Conservation (phyloP, 208 protist genomes). For the Trypanosoma platydactyli region DNA sequence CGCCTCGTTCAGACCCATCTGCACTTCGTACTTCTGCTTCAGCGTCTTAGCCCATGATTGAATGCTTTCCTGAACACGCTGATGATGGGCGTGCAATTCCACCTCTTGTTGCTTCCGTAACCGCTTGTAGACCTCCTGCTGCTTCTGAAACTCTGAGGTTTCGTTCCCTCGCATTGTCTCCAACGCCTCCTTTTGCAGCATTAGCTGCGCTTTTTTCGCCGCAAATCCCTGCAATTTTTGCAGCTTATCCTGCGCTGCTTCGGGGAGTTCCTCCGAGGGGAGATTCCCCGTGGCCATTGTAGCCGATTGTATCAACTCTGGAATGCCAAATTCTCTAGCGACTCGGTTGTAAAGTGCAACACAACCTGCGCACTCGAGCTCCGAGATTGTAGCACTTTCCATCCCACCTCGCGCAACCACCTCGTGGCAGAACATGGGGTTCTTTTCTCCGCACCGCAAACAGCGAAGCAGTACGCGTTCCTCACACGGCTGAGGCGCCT, state of each 20-base stretch:
- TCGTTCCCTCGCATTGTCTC: slow-evolving; percentile 43
- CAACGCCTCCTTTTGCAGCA: slow-evolving; percentile 75
- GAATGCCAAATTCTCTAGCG: slow-evolving; percentile 51
- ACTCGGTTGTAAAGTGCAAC: slow-evolving; percentile 81
- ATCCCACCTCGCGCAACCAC: slow-evolving; percentile 37
- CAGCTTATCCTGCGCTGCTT: slow-evolving; percentile 56
- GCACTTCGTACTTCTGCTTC: slow-evolving; percentile 50
- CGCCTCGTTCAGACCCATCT: slow-evolving; percentile 62
- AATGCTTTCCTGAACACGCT: slow-evolving; percentile 41
- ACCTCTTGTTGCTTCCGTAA: slow-evolving; percentile 35
- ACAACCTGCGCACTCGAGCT: slow-evolving; percentile 70
- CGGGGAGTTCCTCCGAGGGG: slow-evolving; percentile 46
- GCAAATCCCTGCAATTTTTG: slow-evolving; percentile 36
- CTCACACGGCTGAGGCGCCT: slow-evolving; percentile 44
- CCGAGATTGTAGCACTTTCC: slow-evolving; percentile 28
- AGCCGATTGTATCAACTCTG: slow-evolving; percentile 21
- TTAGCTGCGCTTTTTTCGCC: slow-evolving; percentile 55
- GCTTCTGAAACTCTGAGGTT: slow-evolving; percentile 51
- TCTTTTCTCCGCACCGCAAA: slow-evolving; percentile 59
- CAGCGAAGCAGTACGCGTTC: slow-evolving; percentile 60
- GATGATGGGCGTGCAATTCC: slow-evolving; percentile 43
- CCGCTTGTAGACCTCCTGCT: slow-evolving; percentile 44
- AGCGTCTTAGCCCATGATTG: slow-evolving; percentile 49
- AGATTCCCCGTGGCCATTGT: slow-evolving; percentile 25
- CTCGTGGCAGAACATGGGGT: slow-evolving; percentile 52